Evolutionary conservation across 2,329 filamentous ascomycete species (phyloP), one percentile per base, ranked within the genome.

Genomic region (Ceratocystis papillata): DNA sequence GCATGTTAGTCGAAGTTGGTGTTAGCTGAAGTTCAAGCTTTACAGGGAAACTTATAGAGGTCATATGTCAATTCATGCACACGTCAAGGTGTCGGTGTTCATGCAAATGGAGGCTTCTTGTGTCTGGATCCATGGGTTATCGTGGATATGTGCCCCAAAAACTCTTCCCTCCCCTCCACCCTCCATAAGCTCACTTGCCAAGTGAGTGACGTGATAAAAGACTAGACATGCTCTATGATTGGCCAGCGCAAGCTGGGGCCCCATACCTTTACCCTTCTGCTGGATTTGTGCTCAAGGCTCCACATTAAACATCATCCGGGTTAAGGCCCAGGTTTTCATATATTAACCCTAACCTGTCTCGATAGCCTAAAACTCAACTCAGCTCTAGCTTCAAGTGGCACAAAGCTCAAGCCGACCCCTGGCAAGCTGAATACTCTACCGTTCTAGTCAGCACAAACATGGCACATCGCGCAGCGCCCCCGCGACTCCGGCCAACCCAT

Each of bases 401-500:
- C 48, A 53, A 17, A 15, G 10, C 37, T 22, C 20, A 53, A 22
- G 10, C 3, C n/a, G 20, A 48, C 46, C 37, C 37, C 37, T 41
- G 37, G 37, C 37, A 41, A 5, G 3, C 37, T 41, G 37, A 41
- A 41, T 41, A 15, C 10, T 41, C 37, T 41, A 41, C 37, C 37
- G 37, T 12, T 41, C 37, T 41, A 5, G 12, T 15, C 37, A 15
- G 37, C 37, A 41, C n/a, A 53, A 55, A 63, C 28, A 55, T 48
- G 28, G 33, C 28, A 53, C 28, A 30, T 22, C 45, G 45, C 17
- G 12, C 28, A 15, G 28, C 22, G 7, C 37, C 60, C 7, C 44
- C 65, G 20, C 41, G 45, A 67, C 75, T 78, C 7, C 75, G 76
- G 10, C 79, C 85, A 28, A 92, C 88, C 3, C 89, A 92, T 75